phyloP scores from a whole-genome alignment of 495 filamentous ascomycete species.

The Tuber melanosporum region DNA sequence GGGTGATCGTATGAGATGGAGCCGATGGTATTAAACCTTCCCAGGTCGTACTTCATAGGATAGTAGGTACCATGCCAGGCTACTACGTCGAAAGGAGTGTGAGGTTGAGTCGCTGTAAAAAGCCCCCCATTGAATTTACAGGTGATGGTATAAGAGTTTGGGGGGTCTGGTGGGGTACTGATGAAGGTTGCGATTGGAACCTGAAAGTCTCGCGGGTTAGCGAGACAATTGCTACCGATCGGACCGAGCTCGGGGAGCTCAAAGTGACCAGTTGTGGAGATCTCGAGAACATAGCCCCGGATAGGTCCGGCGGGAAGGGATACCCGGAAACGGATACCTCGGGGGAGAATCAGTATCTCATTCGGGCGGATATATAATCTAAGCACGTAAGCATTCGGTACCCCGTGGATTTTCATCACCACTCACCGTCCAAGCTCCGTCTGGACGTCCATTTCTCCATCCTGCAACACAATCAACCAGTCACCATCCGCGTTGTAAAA shows the following conservation, averaged over 20 bases:
- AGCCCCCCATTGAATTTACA: conserved; percentile 63
- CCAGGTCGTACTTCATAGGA: conserved; percentile 83
- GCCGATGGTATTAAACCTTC: conserved; percentile 70
- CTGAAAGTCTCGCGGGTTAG: conserved; percentile 85
- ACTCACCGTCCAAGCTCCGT: conserved; percentile 61
- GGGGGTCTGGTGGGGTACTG: conserved; percentile 46
- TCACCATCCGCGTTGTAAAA: conserved; percentile 92
- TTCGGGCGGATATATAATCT: conserved; percentile 73
- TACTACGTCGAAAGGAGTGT: conserved; percentile 74
- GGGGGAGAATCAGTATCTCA: conserved; percentile 82
- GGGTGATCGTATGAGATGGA: conserved; percentile 70
- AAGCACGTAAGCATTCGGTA: conserved; percentile 43
- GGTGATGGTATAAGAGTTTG: conserved; percentile 55
- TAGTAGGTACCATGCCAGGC: conserved; percentile 77
- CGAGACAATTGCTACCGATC: conserved; percentile 80
- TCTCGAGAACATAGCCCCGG: conserved; percentile 78
- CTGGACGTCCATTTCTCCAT: conserved; percentile 76
- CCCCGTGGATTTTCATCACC: not conserved
- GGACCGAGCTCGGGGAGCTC: conserved; percentile 80
- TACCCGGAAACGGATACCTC: conserved; percentile 66
- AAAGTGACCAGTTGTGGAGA: conserved; percentile 71
- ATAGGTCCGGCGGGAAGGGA: conserved; percentile 49
- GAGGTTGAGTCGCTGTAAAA: conserved; percentile 57
- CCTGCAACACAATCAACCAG: conserved; percentile 76
- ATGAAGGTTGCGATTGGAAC: conserved; percentile 70